Percentiles rank a stretch among this genome's conserved stretches.
Conservation (phyloP, 441 rosid genomes). For the Arabidopsis hybrid region DNA sequence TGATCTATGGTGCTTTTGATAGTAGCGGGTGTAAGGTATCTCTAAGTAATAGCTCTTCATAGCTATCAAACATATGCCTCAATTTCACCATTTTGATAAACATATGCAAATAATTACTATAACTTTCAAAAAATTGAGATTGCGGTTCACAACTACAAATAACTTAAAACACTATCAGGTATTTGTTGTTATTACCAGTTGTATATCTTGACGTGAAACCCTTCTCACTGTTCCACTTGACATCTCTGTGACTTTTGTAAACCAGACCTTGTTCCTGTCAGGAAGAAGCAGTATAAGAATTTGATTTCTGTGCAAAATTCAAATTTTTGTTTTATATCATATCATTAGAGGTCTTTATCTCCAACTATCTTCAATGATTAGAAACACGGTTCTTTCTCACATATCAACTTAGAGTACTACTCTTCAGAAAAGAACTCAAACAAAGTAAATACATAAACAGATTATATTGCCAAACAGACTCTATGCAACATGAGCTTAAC, state of each 20-base stretch:
- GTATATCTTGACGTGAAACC: constrained; percentile 90
- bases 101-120: no score
- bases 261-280: constrained; percentile 32
- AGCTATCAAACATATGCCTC: constrained; percentile 3
- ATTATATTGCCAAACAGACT: constrained; percentile 15
- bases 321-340: background rate
- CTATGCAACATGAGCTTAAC: background rate
- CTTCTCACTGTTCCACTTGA: constrained; percentile 77
- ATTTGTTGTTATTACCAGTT: constrained; percentile 54
- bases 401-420: background rate
- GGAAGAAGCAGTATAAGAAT: constrained; percentile 18
- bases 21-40: background rate
- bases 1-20: background rate
- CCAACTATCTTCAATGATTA: background rate
- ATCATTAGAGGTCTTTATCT: background rate
- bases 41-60: background rate
- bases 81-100: background rate
- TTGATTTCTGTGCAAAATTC: no score
- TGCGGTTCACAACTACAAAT: background rate
- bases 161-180: background rate
- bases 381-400: constrained; percentile 19
- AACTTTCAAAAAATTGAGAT: background rate
- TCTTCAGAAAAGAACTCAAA: constrained; percentile 5
- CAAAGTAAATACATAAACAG: background rate
- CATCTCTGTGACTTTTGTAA: constrained; percentile 49